phyloP scores from a whole-genome alignment of 345 rosid genomes.

The Gossypium turneri region DNA sequence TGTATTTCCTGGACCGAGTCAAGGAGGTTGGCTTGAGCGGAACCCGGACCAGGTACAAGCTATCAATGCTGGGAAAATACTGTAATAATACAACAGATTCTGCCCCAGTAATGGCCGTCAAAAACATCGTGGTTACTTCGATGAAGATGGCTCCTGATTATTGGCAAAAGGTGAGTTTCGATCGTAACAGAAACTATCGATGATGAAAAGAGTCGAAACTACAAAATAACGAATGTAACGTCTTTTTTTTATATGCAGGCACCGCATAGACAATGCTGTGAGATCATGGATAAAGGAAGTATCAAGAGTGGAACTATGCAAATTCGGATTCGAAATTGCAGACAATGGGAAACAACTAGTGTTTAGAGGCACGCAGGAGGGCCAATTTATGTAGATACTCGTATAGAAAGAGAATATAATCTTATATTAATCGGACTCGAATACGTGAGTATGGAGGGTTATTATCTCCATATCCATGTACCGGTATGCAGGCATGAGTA shows the following conservation, averaged over 20 bases:
- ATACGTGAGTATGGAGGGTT: not conserved
- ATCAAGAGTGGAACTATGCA: constrained; percentile 29
- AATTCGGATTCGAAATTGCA: constrained; percentile 68
- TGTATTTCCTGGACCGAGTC: constrained; percentile 52
- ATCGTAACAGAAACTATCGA: not conserved
- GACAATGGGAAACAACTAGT: constrained; percentile 39
- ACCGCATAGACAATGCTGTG: constrained; percentile 59
- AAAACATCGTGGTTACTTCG: constrained; percentile 46
- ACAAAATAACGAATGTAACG: not conserved
- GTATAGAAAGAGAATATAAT: not conserved
- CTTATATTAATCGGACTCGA: not conserved
- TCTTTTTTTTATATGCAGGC: constrained; percentile 31
- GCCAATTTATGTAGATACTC: not conserved
- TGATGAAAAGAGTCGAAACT: not conserved
- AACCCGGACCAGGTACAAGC: constrained; percentile 45
- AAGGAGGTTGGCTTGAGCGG: constrained; percentile 42
- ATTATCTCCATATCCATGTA: not conserved
- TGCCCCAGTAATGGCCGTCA: constrained; percentile 33
- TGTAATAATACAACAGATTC: constrained; percentile 34
- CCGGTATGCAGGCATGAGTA: not conserved
- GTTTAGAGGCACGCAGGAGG: not conserved
- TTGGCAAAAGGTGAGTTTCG: constrained; percentile 57
- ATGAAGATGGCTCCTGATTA: constrained; percentile 53
- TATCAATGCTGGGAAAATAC: constrained; percentile 24
- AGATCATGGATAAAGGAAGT: constrained; percentile 38